phyloP scores from a whole-genome alignment of 139 green algal genomes.

The Micromonas pusilla region DNA sequence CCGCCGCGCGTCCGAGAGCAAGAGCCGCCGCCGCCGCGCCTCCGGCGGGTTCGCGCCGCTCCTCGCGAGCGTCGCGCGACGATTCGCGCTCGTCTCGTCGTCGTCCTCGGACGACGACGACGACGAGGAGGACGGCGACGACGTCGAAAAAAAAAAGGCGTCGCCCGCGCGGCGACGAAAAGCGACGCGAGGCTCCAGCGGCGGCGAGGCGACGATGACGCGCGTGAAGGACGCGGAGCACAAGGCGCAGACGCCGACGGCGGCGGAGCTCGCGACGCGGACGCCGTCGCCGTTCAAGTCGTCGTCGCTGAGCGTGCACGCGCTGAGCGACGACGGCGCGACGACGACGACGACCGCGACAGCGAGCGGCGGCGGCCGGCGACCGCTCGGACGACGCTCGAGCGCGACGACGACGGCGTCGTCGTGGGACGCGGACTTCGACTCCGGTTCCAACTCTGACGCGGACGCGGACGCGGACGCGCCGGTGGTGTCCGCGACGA shows the following conservation, averaged over 20 bases:
- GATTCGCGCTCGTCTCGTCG: not conserved
- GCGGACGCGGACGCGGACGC: too few species aligned
- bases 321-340: not conserved
- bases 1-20: too few species aligned
- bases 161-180: too few species aligned
- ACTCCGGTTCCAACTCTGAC: too few species aligned
- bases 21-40: too few species aligned
- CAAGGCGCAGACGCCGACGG: not conserved
- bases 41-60: not conserved
- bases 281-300: not conserved
- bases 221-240: not conserved
- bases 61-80: not conserved
- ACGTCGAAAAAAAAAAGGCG: not conserved
- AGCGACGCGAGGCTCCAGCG: too few species aligned
- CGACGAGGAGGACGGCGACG: constrained; percentile 8
- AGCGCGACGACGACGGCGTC: too few species aligned
- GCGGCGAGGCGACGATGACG: constrained; percentile 35
- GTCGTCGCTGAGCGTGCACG: not conserved
- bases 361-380: not conserved
- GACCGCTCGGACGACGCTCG: not conserved
- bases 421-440: too few species aligned
- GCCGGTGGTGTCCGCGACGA: too few species aligned
- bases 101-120: not conserved
- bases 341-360: not conserved
- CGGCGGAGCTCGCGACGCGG: not conserved